Evolutionary conservation across 805 yeast species (phyloP), one percentile per base, ranked within the genome.

Genomic region (Starmerella khaoyaiensis): DNA sequence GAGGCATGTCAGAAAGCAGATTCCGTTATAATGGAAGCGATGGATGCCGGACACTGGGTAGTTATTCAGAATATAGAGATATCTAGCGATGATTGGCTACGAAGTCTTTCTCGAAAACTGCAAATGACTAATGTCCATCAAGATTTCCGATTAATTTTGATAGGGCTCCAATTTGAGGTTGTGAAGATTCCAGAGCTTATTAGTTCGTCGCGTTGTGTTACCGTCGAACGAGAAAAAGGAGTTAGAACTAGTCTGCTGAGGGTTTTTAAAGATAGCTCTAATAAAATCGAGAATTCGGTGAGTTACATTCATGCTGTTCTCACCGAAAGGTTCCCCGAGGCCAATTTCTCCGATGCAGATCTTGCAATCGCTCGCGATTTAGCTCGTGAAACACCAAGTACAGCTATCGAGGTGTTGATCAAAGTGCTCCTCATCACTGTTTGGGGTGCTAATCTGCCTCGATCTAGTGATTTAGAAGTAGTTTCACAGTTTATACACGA

Each of bases 11-110:
- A 53, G n/a, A 51, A 52, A 1, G 83, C 81, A 0, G 50, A 55
- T 1, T 81, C 94, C 93, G 54, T 86, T 0, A 48, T 86, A 16
- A 56, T 83, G 19, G 93, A 86, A 51, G 90, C 90, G 48, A 61
- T 81, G 15, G 94, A 87, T 41, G 67, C 76, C 64, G 72, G 81
- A 0, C 49, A 55, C 1, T 83, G 94, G 94, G 55, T 87, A 0
- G 49, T 86, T 21, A 56, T 87, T 21, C 94, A 87, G 52, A 86
- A 86, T 51, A 61, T 81, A 10, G 94, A 87, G 41, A 68, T 79
- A 65, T 72, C 48, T 4, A 27, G 90, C 0, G 60, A 68, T 1
- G 55, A 52, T 3, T 78, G 93, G 83, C 58, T 80, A 20, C 69
- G 66, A 11, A 51, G 61, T 8, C 55, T 80, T 15, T 75, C 66